Evolutionary conservation across 2,329 filamentous ascomycete species (phyloP).

Genomic region (Dactylellina parvicollis): DNA sequence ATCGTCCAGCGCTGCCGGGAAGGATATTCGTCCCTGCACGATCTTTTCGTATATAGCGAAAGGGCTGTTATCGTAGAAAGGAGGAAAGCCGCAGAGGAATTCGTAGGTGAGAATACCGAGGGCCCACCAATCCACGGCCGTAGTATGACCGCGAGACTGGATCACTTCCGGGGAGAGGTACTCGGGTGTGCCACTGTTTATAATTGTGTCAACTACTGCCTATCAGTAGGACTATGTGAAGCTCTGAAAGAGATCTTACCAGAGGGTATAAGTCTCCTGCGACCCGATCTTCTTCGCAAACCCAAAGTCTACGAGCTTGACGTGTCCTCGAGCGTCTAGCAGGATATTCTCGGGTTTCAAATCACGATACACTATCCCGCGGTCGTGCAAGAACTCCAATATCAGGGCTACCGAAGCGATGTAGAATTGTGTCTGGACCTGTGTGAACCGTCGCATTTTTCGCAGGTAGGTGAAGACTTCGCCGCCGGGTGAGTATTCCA

Average conservation of each 20-base stretch:
- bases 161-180: slow-evolving; percentile 87
- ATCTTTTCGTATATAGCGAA: slow-evolving; percentile 89
- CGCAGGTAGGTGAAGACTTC: slow-evolving; percentile 86
- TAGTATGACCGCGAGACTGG: slow-evolving; percentile 79
- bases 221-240: too few species aligned
- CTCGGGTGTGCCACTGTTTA: slow-evolving; percentile 73
- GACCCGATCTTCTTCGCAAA: slow-evolving; percentile 80
- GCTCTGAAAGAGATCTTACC: slow-evolving; percentile 59
- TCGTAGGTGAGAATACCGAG: slow-evolving; percentile 85
- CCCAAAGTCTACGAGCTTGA: slow-evolving; percentile 80
- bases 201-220: neutral
- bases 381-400: slow-evolving; percentile 81
- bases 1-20: slow-evolving; percentile 71
- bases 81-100: slow-evolving; percentile 83
- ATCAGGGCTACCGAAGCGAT: slow-evolving; percentile 84
- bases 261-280: slow-evolving; percentile 82
- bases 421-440: slow-evolving; percentile 81
- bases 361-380: slow-evolving; percentile 80
- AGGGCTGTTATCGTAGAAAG: slow-evolving; percentile 86
- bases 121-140: slow-evolving; percentile 87
- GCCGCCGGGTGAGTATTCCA: slow-evolving; percentile 65
- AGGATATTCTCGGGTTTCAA: slow-evolving; percentile 85
- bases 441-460: slow-evolving; percentile 80
- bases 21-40: slow-evolving; percentile 78
- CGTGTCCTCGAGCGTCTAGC: slow-evolving; percentile 78